These are phyloP conservation scores for Fusarium sororula DNA, from an alignment of 2,329 filamentous ascomycete genomes.

Conservation along the genomic window DNA sequence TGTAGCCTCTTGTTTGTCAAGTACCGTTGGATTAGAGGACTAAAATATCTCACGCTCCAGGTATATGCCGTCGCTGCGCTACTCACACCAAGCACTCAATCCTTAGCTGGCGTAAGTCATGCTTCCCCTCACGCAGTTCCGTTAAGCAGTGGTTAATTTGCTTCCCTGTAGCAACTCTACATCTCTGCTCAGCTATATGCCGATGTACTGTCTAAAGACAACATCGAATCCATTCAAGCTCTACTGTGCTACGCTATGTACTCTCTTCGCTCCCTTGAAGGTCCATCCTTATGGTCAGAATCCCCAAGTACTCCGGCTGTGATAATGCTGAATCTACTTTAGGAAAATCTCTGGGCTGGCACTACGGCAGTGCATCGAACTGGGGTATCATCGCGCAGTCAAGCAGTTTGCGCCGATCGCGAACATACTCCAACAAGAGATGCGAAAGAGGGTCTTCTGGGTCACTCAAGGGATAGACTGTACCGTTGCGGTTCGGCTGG, in stretches of 20 bases:
- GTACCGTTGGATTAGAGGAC: no score
- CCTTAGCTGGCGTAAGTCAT: background rate
- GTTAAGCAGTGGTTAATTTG: background rate
- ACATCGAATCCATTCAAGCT: background rate
- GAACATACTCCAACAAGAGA: background rate
- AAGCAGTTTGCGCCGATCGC: background rate
- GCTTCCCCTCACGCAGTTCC: accelerated
- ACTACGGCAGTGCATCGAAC: background rate
- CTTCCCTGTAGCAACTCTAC: background rate
- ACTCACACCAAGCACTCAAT: background rate
- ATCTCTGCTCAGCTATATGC: background rate
- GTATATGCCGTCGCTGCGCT: background rate
- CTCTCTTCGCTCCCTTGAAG: background rate
- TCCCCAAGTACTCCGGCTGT: accelerated
- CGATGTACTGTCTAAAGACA: background rate
- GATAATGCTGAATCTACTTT: accelerated
- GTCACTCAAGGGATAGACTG: background rate
- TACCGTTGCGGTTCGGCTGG: background rate
- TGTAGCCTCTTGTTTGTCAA: background rate
- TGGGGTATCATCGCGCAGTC: background rate
- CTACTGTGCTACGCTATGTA: background rate
- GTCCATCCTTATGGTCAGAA: background rate
- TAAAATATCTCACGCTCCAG: background rate
- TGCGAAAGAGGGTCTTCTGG: background rate
- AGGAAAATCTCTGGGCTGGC: background rate